These are phyloP conservation scores for Cochlearia excelsa DNA, from an alignment of 345 rosid genomes.

Conservation along the genomic window DNA sequence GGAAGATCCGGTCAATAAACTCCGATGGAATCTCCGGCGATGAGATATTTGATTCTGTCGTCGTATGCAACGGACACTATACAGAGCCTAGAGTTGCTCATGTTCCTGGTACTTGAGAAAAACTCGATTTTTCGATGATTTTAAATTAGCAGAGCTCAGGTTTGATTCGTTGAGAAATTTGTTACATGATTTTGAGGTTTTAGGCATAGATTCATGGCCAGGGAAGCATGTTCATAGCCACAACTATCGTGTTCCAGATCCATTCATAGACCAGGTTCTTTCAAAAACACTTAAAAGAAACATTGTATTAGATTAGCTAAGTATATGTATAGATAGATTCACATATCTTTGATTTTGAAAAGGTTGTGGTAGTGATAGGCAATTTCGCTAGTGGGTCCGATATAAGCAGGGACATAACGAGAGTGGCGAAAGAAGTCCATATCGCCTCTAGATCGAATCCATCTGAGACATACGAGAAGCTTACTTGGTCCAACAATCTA, in stretches of 20 bases:
- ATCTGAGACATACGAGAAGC: constrained; percentile 42
- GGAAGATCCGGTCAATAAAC: constrained; percentile 53
- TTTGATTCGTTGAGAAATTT: not conserved
- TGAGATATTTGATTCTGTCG: constrained; percentile 69
- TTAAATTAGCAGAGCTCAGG: constrained; percentile 8
- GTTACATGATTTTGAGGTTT: not conserved
- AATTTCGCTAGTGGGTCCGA: constrained; percentile 62
- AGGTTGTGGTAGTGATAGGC: constrained; percentile 76
- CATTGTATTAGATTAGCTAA: too few species aligned
- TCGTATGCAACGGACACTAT: constrained; percentile 66
- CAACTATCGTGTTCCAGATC: constrained; percentile 62
- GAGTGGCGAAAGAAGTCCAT: constrained; percentile 79
- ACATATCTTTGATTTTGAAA: constrained; percentile 15
- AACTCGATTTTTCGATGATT: constrained; percentile 1
- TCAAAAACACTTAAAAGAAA: not conserved
- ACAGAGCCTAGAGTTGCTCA: constrained; percentile 68
- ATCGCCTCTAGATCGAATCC: constrained; percentile 58
- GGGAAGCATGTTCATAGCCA: constrained; percentile 93
- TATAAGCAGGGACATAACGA: constrained; percentile 61
- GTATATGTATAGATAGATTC: not conserved
- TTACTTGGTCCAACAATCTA: constrained; percentile 51
- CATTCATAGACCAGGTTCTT: constrained; percentile 51
- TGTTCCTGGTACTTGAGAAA: constrained; percentile 45
- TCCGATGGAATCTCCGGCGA: constrained; percentile 1
- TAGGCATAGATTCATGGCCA: constrained; percentile 78